These are phyloP conservation scores for Fusarium sp. DNA, from an alignment of 2,329 filamentous ascomycete species.

Conservation along the genomic window DNA sequence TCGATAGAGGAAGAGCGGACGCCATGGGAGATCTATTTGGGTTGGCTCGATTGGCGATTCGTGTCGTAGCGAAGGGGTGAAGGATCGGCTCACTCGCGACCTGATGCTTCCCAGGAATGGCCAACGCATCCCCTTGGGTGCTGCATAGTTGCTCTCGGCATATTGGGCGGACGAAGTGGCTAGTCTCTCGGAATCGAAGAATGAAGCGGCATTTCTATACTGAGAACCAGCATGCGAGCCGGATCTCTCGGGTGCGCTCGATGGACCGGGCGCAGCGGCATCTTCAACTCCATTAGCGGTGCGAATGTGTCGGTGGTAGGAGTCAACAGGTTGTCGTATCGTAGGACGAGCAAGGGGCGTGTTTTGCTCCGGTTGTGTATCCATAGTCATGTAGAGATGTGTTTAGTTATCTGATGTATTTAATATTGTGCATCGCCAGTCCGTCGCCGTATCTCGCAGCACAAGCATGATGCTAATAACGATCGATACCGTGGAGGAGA, in stretches of 20 bases:
- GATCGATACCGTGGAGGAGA: slow-evolving; percentile 11
- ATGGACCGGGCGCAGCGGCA: slow-evolving; percentile 19
- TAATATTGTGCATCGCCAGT: slow-evolving; percentile 24
- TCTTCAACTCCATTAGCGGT: slow-evolving; percentile 39
- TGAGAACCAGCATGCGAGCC: slow-evolving; percentile 22
- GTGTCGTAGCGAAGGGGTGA: slow-evolving; percentile 23
- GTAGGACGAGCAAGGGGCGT: slow-evolving; percentile 35
- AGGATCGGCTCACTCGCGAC: slow-evolving; percentile 33
- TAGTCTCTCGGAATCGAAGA: slow-evolving; percentile 44
- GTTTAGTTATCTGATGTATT: slow-evolving; percentile 21
- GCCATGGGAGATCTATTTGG: slow-evolving; percentile 49
- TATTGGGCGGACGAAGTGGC: slow-evolving; percentile 37
- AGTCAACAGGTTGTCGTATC: slow-evolving; percentile 41
- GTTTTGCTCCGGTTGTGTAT: slow-evolving; percentile 30
- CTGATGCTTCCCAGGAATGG: slow-evolving; percentile 45
- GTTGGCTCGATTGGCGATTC: slow-evolving; percentile 35
- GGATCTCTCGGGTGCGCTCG: slow-evolving; percentile 14
- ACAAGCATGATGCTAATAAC: slow-evolving; percentile 31
- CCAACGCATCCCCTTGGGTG: slow-evolving; percentile 35
- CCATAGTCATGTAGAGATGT: slow-evolving; percentile 34
- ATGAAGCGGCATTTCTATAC: slow-evolving; percentile 38
- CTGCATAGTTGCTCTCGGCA: slow-evolving; percentile 18
- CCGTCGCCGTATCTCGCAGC: slow-evolving; percentile 19
- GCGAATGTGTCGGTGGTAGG: slow-evolving; percentile 44
- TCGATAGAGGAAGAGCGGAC: slow-evolving; percentile 52